Conservation (phyloP, 768 basidiomycete species). For the Rubroboletus pulcherrimus region DNA sequence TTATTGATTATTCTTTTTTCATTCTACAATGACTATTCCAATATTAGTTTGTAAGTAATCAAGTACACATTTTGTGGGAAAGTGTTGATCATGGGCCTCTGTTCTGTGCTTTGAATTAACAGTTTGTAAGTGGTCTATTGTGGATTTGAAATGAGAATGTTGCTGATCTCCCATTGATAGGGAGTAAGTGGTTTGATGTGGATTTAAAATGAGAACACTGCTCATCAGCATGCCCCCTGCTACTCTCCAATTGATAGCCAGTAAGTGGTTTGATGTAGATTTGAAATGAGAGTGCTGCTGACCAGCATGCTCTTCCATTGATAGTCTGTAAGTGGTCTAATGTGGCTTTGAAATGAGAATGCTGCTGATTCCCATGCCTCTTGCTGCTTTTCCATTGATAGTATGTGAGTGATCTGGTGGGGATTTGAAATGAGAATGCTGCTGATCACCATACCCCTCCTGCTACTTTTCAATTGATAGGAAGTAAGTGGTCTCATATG, state of each 20-base stretch:
- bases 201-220: no score
- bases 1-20: neutral
- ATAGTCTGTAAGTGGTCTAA: neutral
- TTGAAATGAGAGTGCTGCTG: neutral
- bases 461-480: neutral
- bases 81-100: neutral
- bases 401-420: neutral
- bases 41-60: neutral
- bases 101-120: neutral
- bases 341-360: neutral
- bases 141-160: neutral
- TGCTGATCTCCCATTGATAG: neutral
- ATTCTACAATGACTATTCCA: neutral
- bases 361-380: neutral
- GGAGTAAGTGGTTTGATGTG: no score
- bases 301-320: neutral
- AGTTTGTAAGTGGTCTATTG: neutral
- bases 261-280: no score
- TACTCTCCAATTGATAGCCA: no score
- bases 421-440: neutral
- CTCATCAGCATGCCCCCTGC: no score
- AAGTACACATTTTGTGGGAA: neutral
- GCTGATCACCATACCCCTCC: neutral
- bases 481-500: no score
- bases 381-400: neutral